Conservation (phyloP, 2,329 filamentous ascomycete species). For the Chrysosporium queenslandicum region DNA sequence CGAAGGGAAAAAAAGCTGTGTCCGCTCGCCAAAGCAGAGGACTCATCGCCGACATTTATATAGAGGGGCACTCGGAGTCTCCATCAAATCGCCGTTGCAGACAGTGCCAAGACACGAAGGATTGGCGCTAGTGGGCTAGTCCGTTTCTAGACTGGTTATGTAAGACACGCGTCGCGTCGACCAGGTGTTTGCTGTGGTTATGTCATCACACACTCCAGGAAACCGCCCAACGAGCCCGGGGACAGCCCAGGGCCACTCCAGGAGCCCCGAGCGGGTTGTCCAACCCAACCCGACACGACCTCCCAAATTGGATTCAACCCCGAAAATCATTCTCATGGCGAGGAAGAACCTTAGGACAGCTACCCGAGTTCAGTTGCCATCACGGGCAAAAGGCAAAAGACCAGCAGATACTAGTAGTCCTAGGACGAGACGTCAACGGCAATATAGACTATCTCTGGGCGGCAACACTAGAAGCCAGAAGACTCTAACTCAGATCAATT, state of each 20-base stretch:
- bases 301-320: background rate
- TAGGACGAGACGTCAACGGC: slow-evolving; percentile 2
- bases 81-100: background rate
- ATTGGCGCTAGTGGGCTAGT: background rate
- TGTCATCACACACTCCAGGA: background rate
- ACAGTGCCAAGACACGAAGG: background rate
- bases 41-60: background rate
- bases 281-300: background rate
- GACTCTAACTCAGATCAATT: slow-evolving; percentile 36
- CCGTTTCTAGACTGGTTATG: background rate
- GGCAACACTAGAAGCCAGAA: slow-evolving; percentile 25
- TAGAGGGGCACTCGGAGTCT: background rate
- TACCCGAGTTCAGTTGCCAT: background rate
- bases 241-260: background rate
- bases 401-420: background rate
- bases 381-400: background rate
- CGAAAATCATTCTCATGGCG: background rate
- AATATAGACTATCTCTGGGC: slow-evolving; percentile 15
- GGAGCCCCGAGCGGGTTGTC: too few species aligned
- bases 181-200: background rate
- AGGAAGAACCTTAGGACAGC: background rate
- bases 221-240: background rate
- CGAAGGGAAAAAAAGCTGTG: background rate
- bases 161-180: slow-evolving; percentile 6
- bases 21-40: background rate